Evolutionary conservation across 2,329 filamentous ascomycete genomes (phyloP).

Genomic region (Epichloe aotearoae): DNA sequence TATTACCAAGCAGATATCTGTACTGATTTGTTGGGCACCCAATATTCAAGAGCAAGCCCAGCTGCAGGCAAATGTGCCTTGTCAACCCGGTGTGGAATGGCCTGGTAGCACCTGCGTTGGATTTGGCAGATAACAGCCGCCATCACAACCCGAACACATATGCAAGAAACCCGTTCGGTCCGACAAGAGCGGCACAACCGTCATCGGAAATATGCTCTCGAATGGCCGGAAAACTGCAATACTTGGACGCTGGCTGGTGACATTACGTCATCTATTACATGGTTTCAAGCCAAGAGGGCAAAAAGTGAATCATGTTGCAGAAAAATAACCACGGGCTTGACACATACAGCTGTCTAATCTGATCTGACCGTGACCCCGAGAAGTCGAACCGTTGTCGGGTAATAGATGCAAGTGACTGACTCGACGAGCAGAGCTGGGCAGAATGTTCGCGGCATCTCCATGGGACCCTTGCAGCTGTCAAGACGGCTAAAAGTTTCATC

Average conservation of each 20-base stretch:
- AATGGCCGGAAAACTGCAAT: neutral
- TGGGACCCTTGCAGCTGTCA: neutral
- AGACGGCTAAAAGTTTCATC: neutral
- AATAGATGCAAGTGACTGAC: neutral
- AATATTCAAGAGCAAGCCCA: neutral
- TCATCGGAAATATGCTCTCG: neutral
- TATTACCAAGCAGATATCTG: neutral
- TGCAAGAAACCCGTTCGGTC: slow-evolving; percentile 1
- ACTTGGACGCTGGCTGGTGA: neutral
- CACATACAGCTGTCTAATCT: neutral
- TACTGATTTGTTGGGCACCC: neutral
- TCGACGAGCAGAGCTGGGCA: neutral
- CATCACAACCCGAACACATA: neutral
- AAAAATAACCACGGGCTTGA: neutral
- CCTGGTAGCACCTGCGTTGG: neutral
- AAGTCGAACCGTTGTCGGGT: neutral
- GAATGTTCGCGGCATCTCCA: neutral
- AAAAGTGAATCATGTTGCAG: neutral
- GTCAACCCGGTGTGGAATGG: neutral
- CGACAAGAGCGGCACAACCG: neutral
- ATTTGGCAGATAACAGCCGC: neutral
- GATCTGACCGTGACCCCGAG: neutral
- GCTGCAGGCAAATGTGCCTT: neutral
- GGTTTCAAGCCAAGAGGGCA: neutral
- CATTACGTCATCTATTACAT: neutral